Conservation (phyloP, 2,329 filamentous ascomycete species). For the Penicillium sp. region DNA sequence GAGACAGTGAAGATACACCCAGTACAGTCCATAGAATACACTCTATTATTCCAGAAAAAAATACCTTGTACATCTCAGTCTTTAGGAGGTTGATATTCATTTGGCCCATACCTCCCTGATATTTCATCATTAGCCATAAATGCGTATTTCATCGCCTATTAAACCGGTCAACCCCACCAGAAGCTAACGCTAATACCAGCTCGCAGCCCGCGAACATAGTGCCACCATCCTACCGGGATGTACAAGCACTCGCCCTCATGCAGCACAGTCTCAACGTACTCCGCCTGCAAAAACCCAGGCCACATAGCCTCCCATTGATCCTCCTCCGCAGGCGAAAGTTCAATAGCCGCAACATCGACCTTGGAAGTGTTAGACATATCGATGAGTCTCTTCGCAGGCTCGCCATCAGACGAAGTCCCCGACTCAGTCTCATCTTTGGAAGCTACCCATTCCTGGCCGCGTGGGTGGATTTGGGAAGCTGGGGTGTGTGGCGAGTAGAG, state of each 20-base stretch:
- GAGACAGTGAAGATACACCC: not conserved
- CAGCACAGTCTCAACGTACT: conserved; percentile 77
- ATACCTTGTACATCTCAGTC: not conserved
- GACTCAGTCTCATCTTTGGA: conserved; percentile 19
- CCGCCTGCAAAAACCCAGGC: conserved; percentile 63
- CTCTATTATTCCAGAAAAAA: no score
- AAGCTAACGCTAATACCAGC: conserved; percentile 95
- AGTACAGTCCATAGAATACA: not conserved
- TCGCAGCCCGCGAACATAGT: conserved; percentile 86
- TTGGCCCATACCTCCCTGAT: not conserved
- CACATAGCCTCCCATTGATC: conserved; percentile 54
- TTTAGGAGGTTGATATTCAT: not conserved
- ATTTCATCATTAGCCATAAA: conserved; percentile 5
- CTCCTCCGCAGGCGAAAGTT: conserved; percentile 57
- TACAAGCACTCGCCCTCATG: conserved; percentile 84
- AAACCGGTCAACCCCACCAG: conserved; percentile 74
- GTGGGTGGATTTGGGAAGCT: conserved; percentile 47
- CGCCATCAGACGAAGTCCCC: conserved; percentile 8
- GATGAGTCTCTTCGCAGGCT: conserved; percentile 52
- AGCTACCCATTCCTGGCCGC: conserved; percentile 45
- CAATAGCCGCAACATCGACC: conserved; percentile 75
- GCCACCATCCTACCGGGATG: conserved; percentile 96
- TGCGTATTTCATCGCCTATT: not conserved
- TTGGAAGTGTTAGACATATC: conserved; percentile 91
- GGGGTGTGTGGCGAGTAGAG: conserved; percentile 76